Conservation (phyloP, 2,329 filamentous ascomycete species). For the Paecilomyces sp. region DNA sequence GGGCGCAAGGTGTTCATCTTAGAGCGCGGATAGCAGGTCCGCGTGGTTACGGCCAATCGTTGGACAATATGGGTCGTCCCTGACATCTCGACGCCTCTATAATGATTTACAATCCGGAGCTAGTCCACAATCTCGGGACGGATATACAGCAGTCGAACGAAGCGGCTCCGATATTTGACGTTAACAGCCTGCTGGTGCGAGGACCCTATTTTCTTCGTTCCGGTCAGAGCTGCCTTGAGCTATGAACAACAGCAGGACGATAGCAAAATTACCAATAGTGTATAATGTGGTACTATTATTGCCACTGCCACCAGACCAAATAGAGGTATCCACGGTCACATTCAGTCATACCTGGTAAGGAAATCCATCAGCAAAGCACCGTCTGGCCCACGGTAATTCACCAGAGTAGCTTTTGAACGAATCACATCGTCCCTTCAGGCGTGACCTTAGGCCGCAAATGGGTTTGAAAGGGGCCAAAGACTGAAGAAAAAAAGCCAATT, state of each 20-base stretch:
- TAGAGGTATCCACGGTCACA: neutral
- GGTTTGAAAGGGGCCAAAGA: neutral
- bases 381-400: neutral
- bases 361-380: neutral
- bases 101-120: neutral
- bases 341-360: neutral
- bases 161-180: neutral
- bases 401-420: neutral
- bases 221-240: neutral
- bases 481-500: neutral
- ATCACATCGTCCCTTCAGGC: neutral
- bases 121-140: neutral
- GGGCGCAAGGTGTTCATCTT: neutral
- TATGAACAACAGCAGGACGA: neutral
- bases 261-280: neutral
- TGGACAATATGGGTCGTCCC: neutral
- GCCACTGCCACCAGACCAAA: neutral
- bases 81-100: neutral
- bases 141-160: neutral
- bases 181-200: neutral
- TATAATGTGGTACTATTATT: neutral
- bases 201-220: neutral
- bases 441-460: neutral
- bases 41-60: neutral
- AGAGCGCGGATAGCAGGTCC: neutral